Evolutionary conservation across 352 stramenopile species (phyloP).

Genomic region (Globisporangium nodosum): DNA sequence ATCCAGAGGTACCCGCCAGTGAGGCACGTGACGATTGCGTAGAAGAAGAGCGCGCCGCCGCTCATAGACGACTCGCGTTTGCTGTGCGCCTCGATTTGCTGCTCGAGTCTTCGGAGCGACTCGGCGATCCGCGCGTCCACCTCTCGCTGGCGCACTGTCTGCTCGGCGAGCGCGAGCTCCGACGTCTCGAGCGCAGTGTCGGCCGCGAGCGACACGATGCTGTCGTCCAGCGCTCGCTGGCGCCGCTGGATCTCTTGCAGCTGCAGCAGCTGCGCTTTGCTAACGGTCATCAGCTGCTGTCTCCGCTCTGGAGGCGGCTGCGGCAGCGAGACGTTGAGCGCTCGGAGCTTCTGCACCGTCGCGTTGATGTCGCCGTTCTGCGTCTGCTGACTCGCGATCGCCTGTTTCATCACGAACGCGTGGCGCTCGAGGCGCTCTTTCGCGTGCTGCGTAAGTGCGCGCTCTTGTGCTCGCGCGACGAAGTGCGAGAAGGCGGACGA

Average conservation of each 20-base stretch:
- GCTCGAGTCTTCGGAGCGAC: conserved; percentile 6
- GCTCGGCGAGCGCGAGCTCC: not conserved
- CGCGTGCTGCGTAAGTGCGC: conserved; percentile 3
- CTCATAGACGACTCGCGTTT: conserved; percentile 4
- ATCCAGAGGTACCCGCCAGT: conserved; percentile 29
- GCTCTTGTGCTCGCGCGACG: conserved; percentile 2
- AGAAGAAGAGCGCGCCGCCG: conserved; percentile 28
- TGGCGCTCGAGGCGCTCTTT: conserved; percentile 9
- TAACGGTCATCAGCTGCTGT: not conserved
- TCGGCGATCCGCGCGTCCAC: not conserved
- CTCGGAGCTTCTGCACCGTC: conserved; percentile 6
- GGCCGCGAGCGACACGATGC: conserved; percentile 6
- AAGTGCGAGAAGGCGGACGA: conserved; percentile 7
- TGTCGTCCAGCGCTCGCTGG: conserved; percentile 3
- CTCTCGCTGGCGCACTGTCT: not conserved
- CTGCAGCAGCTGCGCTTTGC: conserved; percentile 9
- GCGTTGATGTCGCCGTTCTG: conserved; percentile 4
- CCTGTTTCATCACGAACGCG: conserved; percentile 7
- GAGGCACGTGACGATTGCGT: conserved; percentile 19
- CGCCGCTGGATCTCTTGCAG: conserved; percentile 8
- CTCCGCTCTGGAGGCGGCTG: not conserved
- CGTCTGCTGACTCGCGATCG: conserved; percentile 7
- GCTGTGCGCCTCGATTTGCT: conserved; percentile 7
- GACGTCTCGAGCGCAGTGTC: conserved; percentile 5
- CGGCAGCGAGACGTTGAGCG: conserved; percentile 13